Base-by-base conservation (phyloP, 2,329 filamentous ascomycete genomes). In the Corynespora cassiicola region DNA sequence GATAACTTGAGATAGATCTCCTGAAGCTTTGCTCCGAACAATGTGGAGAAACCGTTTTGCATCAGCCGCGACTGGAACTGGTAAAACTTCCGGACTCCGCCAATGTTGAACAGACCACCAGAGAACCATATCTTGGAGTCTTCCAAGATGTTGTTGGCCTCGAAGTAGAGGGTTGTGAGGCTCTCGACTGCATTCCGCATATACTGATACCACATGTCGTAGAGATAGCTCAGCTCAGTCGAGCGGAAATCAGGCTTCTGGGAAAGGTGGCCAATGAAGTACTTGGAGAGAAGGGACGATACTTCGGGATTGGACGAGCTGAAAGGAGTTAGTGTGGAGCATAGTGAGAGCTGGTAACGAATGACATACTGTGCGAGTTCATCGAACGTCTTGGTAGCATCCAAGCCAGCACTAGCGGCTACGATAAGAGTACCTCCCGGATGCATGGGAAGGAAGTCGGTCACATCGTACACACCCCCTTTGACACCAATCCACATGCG, bases 241-340 rank as follows among this genome's bases (percentile, higher is more conserved):
- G 60, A 66, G 24, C 42, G 40, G 31, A 72, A 76, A 27, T 78
- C 70, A 0, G 77, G 75, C 56, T 79, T 79, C 1, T 73, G 69
- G 0, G 74, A 72, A 9, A 80, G 49, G 16, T 79, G 73, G 0
- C 76, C 77, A 7, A 80, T 72, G 36, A 79, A 79, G 50, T 80
- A 80, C 26, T 78, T 78, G 1, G 76, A 77, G 4, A 80, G 54
- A 2, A 80, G 66, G 50, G 74, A 77, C 4, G 70, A 66, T 0
- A 79, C 76, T 50, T 80, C 76, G 0, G 77, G 76, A 33, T 80
- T 80, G 47, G 76, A 78, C 2, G 76, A 78, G n/a, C n/a, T n/a
- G n/a, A n/a, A n/a, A n/a, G n/a, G n/a, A n/a, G n/a, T n/a, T n/a
- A n/a, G n/a, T n/a, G n/a, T n/a, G n/a, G n/a, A n/a, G n/a, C n/a